Base-by-base conservation (phyloP, 345 rosid species). In the Sonneratia caseolaris region DNA sequence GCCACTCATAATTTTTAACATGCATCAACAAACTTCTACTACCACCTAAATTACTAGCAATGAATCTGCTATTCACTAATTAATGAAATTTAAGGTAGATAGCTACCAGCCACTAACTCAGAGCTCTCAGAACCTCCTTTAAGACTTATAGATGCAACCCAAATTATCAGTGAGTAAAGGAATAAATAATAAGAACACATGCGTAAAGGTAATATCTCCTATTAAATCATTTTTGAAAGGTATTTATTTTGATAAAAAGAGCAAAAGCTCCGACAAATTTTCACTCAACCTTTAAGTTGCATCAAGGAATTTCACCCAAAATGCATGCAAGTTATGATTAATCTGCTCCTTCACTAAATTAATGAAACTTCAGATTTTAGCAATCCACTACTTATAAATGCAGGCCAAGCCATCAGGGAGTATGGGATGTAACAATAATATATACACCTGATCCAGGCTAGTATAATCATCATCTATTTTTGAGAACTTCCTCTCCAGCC, bases 391-490 rank as follows among this genome's bases (percentile, higher is more conserved):
- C 22, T 53, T 53, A 53, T 8, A 51, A 8, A 15, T 38, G 40
- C 21, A 53, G 49, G 24, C 18, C 16, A 32, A 55, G 37, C 66
- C 15, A 40, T 0, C 12, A 9, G 65, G 11, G 40, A 18, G 19
- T 6, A 68, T n/a, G 18, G 18, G 42, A 57, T 27, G 32, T 27
- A 21, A 3, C 37, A 62, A 36, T 38, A 38, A 40, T 38, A 66
- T 37, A 70, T 64, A 7, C 43, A 87, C 91, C 89, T 89, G 91
- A 47, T 82, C 94, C 74, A 89, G 82, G 79, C 81, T 87, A 61
- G 68, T 80, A 74, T 82, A 87, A 73, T 87, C 49, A 78, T 89
- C 94, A 71, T 84, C 81, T 80, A 89, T 89, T 79, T 85, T 89
- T 4, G 90, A 85, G 69, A 76, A 89, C 76, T 89, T 87, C 78